phyloP scores from a whole-genome alignment of 2,329 filamentous ascomycete genomes.

The Epichloe typhina region DNA sequence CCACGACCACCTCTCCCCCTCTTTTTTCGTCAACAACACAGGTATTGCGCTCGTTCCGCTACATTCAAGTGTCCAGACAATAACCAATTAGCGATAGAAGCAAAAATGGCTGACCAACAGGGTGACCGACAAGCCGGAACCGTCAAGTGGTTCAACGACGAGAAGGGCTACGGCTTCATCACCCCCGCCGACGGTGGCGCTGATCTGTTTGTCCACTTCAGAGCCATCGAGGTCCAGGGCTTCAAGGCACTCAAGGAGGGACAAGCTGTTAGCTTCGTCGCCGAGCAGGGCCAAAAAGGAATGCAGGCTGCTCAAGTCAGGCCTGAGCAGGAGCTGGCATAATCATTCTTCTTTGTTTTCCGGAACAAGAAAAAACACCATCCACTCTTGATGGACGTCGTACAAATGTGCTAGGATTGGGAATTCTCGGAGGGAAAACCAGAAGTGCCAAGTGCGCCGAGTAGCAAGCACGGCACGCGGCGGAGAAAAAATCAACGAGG shows the following conservation, averaged over 20 bases:
- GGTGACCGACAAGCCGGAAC: constrained; percentile 6
- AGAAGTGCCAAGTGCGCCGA: not conserved
- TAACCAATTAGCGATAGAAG: not conserved
- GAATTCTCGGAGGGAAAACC: not conserved
- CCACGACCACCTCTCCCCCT: not conserved
- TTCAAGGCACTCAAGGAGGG: constrained; percentile 11
- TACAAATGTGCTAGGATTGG: not conserved
- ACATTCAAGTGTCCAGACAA: not conserved
- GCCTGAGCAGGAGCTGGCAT: constrained; percentile 1
- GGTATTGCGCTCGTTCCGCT: not conserved
- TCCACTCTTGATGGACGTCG: not conserved
- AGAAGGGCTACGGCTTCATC: constrained; percentile 11
- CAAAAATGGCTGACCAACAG: constrained; percentile 8
- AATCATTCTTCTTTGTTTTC: not conserved
- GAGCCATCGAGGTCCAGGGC: constrained; percentile 8
- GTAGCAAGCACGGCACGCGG: not conserved
- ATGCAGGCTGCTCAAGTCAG: constrained; percentile 15
- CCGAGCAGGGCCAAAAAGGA: constrained; percentile 8
- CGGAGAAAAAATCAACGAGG: not conserved
- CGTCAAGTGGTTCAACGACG: constrained; percentile 12
- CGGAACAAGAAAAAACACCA: not conserved
- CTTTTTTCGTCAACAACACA: not conserved
- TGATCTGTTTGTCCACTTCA: constrained; percentile 10
- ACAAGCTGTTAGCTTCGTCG: constrained; percentile 6
- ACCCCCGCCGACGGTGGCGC: constrained; percentile 4